Conservation (phyloP, 371 early-diverging fungal species). For the Gilbertella persicaria region DNA sequence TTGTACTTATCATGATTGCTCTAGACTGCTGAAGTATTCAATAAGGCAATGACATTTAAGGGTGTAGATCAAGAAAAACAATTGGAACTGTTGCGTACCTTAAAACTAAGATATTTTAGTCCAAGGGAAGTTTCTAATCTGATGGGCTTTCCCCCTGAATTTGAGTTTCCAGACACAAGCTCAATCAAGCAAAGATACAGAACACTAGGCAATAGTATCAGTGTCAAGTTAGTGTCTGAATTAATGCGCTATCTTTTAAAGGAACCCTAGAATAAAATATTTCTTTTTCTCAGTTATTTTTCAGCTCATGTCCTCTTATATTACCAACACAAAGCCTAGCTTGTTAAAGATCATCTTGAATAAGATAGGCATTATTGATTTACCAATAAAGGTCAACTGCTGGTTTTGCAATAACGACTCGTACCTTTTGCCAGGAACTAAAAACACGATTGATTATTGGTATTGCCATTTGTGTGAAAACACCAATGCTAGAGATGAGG, state of each 20-base stretch:
- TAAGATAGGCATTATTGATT: neutral
- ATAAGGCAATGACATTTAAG: conserved; percentile 27
- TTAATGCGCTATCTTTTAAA: conserved; percentile 56
- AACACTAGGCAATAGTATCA: conserved; percentile 71
- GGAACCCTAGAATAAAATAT: conserved; percentile 13
- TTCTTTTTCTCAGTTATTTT: neutral
- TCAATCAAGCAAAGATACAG: conserved; percentile 65
- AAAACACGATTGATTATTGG: conserved; percentile 2
- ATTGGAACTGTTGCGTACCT: conserved; percentile 29
- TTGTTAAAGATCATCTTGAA: neutral
- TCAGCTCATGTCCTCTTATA: neutral
- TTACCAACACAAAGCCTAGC: neutral
- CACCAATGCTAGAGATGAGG: conserved; percentile 1
- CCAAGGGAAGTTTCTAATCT: conserved; percentile 76
- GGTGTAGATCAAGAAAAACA: conserved; percentile 30
- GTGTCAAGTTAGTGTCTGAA: conserved; percentile 62
- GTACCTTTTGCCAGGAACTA: conserved; percentile 2
- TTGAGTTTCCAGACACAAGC: conserved; percentile 54
- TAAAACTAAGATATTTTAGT: conserved; percentile 76
- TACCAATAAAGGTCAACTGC: conserved; percentile 8
- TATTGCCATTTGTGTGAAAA: conserved; percentile 7
- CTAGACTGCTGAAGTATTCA: conserved; percentile 30
- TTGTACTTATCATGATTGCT: neutral
- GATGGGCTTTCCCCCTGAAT: conserved; percentile 75
- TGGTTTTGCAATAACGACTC: conserved; percentile 15